phyloP scores from a whole-genome alignment of 2,329 filamentous ascomycete genomes.

The Teratosphaeriaceae sp. region DNA sequence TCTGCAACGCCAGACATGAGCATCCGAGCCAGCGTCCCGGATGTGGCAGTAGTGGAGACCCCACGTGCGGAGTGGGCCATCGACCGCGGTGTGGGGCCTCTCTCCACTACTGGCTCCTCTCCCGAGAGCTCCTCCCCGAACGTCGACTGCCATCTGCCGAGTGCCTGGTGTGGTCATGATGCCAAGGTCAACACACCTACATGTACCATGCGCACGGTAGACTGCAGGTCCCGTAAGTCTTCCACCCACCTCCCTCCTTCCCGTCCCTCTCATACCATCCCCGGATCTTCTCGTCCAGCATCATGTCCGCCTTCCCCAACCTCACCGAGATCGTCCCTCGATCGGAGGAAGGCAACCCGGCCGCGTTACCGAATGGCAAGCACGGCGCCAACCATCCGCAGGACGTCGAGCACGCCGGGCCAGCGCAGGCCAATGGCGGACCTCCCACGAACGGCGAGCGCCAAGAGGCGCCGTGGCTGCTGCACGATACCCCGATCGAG shows the following conservation, averaged over 20 bases:
- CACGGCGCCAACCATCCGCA: background rate
- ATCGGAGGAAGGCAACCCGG: constrained; percentile 8
- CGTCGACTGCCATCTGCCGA: no score
- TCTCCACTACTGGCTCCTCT: no score
- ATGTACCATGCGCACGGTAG: background rate
- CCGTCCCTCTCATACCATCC: background rate
- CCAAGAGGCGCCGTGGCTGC: constrained; percentile 16
- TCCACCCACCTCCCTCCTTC: background rate
- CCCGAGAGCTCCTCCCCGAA: no score
- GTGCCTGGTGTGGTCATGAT: no score
- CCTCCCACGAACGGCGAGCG: constrained; percentile 7
- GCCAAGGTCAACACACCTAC: background rate
- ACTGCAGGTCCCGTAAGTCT: background rate
- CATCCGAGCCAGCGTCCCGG: no score
- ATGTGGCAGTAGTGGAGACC: background rate
- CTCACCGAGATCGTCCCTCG: constrained; percentile 19
- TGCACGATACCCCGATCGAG: constrained; percentile 36
- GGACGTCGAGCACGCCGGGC: constrained; percentile 13
- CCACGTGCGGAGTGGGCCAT: background rate
- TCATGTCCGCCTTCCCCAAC: constrained; percentile 31
- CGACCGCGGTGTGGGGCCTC: no score
- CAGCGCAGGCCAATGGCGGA: constrained; percentile 9
- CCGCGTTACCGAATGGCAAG: constrained; percentile 15
- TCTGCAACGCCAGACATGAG: no score
- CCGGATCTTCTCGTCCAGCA: background rate